A percentile compares a stretch with the other conserved stretches of the same genome.
These are phyloP conservation scores for Casuarina equisetifolia DNA, from an alignment of 306 rosid species.

Conservation along the genomic window DNA sequence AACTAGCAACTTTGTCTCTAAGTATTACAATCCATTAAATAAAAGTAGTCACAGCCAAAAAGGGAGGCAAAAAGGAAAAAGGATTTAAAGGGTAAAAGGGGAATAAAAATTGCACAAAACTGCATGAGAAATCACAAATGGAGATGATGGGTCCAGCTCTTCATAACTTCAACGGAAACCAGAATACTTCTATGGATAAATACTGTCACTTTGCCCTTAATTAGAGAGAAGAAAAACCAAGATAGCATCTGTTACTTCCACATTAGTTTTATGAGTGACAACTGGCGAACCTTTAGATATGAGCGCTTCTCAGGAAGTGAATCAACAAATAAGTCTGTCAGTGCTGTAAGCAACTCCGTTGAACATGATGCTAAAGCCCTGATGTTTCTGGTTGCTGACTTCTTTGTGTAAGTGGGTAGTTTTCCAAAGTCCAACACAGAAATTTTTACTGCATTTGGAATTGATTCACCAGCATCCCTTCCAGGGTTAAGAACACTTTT, in stretches of 20 bases:
- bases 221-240: constrained; percentile 8
- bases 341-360: constrained; percentile 55
- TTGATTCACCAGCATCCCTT: constrained; percentile 29
- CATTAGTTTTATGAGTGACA: constrained; percentile 18
- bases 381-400: constrained; percentile 65
- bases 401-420: constrained; percentile 64
- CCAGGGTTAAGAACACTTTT: constrained; percentile 53
- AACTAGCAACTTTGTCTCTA: background rate
- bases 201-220: background rate
- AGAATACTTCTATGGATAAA: background rate
- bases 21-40: background rate
- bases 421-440: constrained; percentile 35
- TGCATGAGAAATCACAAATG: background rate
- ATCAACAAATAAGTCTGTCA: constrained; percentile 63
- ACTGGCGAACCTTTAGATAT: constrained; percentile 60
- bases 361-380: constrained; percentile 71
- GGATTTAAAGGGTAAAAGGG: background rate
- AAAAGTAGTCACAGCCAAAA: background rate
- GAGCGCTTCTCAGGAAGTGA: constrained; percentile 45
- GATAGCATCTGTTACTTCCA: constrained; percentile 4
- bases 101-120: background rate
- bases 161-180: background rate
- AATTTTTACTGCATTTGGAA: constrained; percentile 28
- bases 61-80: background rate
- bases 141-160: background rate